Evolutionary conservation across 257 asterid genomes (phyloP).

Genomic region (Prunella vulgaris): DNA sequence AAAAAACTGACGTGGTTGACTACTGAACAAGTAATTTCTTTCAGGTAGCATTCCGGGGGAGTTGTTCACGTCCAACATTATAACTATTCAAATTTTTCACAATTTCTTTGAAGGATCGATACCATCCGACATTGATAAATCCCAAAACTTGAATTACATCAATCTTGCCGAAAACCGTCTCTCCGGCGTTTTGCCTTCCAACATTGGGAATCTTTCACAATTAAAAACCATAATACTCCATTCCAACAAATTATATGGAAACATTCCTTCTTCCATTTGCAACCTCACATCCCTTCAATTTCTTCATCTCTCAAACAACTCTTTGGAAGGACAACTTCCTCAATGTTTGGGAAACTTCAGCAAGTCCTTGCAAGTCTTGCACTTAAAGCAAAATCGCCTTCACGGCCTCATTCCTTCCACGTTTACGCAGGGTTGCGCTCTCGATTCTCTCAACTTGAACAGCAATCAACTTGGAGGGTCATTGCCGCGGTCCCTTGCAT

Average conservation of each 20-base stretch:
- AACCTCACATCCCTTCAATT: neutral
- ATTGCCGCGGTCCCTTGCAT: neutral
- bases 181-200: neutral
- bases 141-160: neutral
- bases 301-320: neutral
- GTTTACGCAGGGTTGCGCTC: neutral
- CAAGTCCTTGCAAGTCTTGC: neutral
- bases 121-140: neutral
- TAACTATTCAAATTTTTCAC: neutral
- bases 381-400: neutral
- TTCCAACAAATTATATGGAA: neutral
- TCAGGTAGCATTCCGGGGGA: neutral
- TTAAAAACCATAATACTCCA: neutral
- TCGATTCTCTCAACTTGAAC: neutral
- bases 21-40: neutral
- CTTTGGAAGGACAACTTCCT: neutral
- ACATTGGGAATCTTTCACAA: neutral
- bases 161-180: neutral
- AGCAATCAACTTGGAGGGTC: neutral
- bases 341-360: neutral
- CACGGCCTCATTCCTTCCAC: neutral
- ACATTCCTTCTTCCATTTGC: neutral
- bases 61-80: neutral
- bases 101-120: neutral
- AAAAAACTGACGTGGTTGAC: too few relatives aligned